Base-by-base conservation (phyloP, 169 alveolate genomes). In the Cryptosporidium felis region DNA sequence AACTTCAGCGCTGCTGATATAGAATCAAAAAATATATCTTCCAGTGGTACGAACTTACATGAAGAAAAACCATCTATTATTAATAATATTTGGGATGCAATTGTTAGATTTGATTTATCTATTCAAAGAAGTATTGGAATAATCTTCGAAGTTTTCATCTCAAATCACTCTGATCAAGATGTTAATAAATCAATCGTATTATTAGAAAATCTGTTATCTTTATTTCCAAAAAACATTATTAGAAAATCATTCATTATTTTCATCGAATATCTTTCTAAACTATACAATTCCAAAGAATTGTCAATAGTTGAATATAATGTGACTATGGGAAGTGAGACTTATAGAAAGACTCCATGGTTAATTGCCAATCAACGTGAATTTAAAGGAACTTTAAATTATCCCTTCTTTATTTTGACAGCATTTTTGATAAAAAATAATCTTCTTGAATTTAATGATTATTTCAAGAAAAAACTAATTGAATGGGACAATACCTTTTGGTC, bases 401-500 rank as follows among this genome's bases (percentile, higher is more conserved):
- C 65, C 5, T 74, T 74, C 59, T 74, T 74, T 36, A 18, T 74
- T 12, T 42, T 74, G 12, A n/a, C 74, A 8, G 32, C 85, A 5
- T 34, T 53, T 74, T 38, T 74, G n/a, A 56, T 49, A 38, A 74
- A 74, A 53, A 74, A 51, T 16, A 34, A 49, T 3, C 21, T 32
- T 49, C 26, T 74, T 21, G 66, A 74, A 14, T 36, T 74, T 26
- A 28, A 40, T 18, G n/a, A 30, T 5, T 61, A 74, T 23, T 40
- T 74, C 10, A 74, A 36, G 26, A 40, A 47, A 28, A 49, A 40
- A 18, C 38, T 74, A 38, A 40, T 53, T 18, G 53, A 49, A 41
- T 74, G 85, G 85, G 85, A 74, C 26, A 59, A 74, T 5, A 9
- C 56, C 21, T 53, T 38, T 74, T 74, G 85, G 85, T 38, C 56